Percentiles rank a stretch among this genome's conserved stretches.
These are phyloP conservation scores for Cucurbita pepo DNA, from an alignment of 306 rosid species.

Conservation along the genomic window DNA sequence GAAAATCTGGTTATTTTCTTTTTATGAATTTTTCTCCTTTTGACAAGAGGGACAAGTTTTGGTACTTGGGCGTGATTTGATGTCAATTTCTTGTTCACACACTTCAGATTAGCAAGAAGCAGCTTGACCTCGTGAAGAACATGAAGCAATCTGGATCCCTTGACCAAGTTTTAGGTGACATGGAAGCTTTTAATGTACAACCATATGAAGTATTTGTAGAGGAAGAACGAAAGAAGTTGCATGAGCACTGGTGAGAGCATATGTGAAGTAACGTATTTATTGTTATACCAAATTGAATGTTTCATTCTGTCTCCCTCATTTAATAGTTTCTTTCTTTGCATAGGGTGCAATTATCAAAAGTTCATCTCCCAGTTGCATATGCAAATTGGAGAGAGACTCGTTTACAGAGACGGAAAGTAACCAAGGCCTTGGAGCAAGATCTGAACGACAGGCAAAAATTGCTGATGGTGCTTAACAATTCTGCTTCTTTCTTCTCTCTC, in stretches of 20 bases:
- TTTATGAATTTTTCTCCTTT: not conserved
- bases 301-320: not conserved
- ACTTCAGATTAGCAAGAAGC: constrained; percentile 79
- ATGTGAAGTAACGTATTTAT: not conserved
- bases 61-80: constrained; percentile 2
- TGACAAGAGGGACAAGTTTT: not conserved
- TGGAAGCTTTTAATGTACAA: constrained; percentile 50
- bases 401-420: constrained; percentile 27
- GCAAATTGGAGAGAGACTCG: constrained; percentile 41
- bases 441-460: constrained; percentile 24
- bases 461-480: constrained; percentile 35
- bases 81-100: constrained; percentile 15
- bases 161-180: constrained; percentile 71
- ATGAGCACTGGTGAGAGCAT: constrained; percentile 71
- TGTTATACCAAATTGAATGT: not conserved
- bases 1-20: not conserved
- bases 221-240: constrained; percentile 85
- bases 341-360: constrained; percentile 63
- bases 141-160: constrained; percentile 88
- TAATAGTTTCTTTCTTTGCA: constrained; percentile 18
- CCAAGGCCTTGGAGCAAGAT: constrained; percentile 40
- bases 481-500: constrained; percentile 5
- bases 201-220: constrained; percentile 69
- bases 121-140: constrained; percentile 73
- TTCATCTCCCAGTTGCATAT: constrained; percentile 59